phyloP scores from a whole-genome alignment of 495 filamentous ascomycete species.

The Cercophora samala region DNA sequence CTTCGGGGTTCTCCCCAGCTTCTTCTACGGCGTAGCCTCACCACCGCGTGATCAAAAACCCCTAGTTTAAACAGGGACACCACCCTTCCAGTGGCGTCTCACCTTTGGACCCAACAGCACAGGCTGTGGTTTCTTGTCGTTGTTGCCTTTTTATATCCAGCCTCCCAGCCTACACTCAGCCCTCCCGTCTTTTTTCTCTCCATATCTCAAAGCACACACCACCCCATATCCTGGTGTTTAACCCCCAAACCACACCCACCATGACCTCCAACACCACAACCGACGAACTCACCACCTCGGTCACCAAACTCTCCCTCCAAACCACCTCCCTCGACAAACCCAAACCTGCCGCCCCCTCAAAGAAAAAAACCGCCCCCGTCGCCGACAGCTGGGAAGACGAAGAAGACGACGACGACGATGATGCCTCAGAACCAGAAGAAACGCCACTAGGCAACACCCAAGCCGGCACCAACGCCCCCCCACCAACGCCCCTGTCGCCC shows the following conservation, averaged over 20 bases:
- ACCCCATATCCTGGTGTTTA: not conserved
- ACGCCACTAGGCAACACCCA: constrained; percentile 15
- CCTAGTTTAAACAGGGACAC: constrained; percentile 6
- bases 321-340: constrained; percentile 15
- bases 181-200: not conserved
- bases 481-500: constrained; percentile 61
- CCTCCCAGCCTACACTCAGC: not conserved
- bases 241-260: not conserved
- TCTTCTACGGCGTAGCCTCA: constrained; percentile 4
- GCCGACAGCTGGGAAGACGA: constrained; percentile 90
- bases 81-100: not conserved
- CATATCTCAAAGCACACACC: not conserved
- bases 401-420: constrained; percentile 36
- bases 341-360: constrained; percentile 22
- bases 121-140: not conserved
- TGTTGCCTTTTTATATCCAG: not conserved
- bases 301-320: constrained; percentile 42
- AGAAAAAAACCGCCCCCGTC: constrained; percentile 48
- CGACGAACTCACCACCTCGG: constrained; percentile 25
- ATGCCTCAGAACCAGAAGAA: constrained; percentile 38
- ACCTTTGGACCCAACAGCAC: constrained; percentile 8
- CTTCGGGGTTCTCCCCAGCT: not conserved
- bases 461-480: constrained; percentile 46
- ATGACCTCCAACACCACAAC: constrained; percentile 24
- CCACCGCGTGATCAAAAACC: constrained; percentile 3